Conservation (phyloP, 2,329 filamentous ascomycete genomes). For the Fusarium xyrophilum region DNA sequence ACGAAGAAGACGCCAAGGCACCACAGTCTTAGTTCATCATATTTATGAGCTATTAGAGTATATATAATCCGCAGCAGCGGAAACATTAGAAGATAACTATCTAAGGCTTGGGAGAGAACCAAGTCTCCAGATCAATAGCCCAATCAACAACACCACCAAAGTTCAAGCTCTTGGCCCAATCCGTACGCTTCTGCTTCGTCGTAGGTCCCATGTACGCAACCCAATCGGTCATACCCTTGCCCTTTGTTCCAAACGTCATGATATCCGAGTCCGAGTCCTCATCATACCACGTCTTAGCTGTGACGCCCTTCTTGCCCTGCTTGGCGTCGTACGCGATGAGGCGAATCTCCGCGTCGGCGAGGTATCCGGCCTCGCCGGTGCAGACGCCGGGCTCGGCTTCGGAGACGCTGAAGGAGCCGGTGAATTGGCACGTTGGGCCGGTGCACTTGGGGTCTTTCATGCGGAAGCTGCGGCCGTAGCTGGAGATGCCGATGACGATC, state of each 20-base stretch:
- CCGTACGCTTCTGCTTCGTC: conserved; percentile 36
- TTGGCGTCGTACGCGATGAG: conserved; percentile 38
- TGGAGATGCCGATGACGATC: conserved; percentile 41
- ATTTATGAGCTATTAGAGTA: conserved; percentile 6
- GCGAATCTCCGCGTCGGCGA: conserved; percentile 42
- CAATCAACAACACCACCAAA: conserved; percentile 44
- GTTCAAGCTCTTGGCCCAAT: conserved; percentile 35
- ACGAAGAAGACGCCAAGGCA: conserved; percentile 34
- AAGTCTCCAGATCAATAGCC: conserved; percentile 42
- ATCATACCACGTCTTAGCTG: conserved; percentile 32
- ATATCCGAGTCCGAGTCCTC: conserved; percentile 37
- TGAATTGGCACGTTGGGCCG: conserved; percentile 37
- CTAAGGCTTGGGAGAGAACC: conserved; percentile 34
- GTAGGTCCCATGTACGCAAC: conserved; percentile 42
- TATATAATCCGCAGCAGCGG: neutral
- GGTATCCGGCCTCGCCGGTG: conserved; percentile 38
- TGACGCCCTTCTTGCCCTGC: conserved; percentile 24
- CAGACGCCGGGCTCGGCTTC: conserved; percentile 38
- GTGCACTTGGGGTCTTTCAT: conserved; percentile 40
- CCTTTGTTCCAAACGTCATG: conserved; percentile 32
- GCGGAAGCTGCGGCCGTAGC: conserved; percentile 43
- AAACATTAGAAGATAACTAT: conserved; percentile 1
- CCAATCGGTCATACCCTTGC: conserved; percentile 40
- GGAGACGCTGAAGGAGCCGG: conserved; percentile 35
- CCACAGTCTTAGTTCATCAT: neutral